Evolutionary conservation across 1,139 yeast genomes (phyloP).

Genomic region (Lodderomyces pseudojiufengensis): DNA sequence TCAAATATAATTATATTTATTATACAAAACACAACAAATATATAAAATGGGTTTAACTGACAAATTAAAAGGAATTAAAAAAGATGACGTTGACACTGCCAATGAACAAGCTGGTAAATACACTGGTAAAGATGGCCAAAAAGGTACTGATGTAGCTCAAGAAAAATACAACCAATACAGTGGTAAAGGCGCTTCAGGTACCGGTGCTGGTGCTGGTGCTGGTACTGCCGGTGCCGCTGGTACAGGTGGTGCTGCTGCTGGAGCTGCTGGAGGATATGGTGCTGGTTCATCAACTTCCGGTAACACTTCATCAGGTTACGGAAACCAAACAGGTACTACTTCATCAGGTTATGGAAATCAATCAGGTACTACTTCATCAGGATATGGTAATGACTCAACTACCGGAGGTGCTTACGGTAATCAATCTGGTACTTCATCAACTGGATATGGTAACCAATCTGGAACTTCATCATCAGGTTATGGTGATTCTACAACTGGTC

Average conservation of each 20-base stretch:
- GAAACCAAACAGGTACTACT: conserved; percentile 3
- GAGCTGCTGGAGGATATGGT: conserved; percentile 5
- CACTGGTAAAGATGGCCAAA: conserved; percentile 13
- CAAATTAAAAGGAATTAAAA: conserved; percentile 12
- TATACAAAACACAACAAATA: not conserved
- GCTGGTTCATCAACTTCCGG: conserved; percentile 5
- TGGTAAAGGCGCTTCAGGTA: conserved; percentile 1
- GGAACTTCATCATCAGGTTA: conserved; percentile 4
- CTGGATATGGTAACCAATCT: conserved; percentile 6
- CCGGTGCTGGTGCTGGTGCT: conserved; percentile 4
- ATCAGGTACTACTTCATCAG: conserved; percentile 1
- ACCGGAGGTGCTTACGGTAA: conserved; percentile 2
- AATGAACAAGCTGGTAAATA: conserved; percentile 12
- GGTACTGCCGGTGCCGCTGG: conserved; percentile 5
- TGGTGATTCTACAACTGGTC: conserved; percentile 7
- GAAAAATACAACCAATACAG: conserved; percentile 10
- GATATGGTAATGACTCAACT: not conserved
- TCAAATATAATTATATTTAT: not conserved
- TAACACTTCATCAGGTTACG: conserved; percentile 6
- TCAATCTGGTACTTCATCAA: conserved; percentile 2
- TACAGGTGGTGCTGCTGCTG: conserved; percentile 6
- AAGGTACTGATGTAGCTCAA: conserved; percentile 13
- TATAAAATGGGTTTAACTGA: conserved; percentile 13
- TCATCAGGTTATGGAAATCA: conserved; percentile 5
- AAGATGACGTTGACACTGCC: conserved; percentile 10